Evolutionary conservation across 768 basidiomycete species (phyloP), one percentile per base, ranked within the genome.

Genomic region (Ephemerocybe angulata): DNA sequence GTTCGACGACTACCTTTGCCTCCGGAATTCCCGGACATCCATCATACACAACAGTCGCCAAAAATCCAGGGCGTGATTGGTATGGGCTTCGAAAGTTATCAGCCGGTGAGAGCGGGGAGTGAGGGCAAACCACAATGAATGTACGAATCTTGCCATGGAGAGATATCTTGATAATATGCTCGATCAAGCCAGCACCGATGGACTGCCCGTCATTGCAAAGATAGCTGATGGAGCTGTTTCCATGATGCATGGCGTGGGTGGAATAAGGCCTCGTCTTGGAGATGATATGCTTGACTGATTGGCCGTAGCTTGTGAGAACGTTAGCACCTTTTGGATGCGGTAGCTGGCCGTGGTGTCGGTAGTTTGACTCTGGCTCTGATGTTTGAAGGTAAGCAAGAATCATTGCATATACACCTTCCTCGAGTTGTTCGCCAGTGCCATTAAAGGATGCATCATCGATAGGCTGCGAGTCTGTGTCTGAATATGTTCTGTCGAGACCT

Each of bases 241-340:
- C 60, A 28, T 30, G 48, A 22, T 59, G 56, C 35, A 37, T 49
- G 2, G 24, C 15, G 41, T 40, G 50, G 1, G 53, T 52, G 15
- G 58, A 57, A 11, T 60, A 62, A 22, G n/a, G 25, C 38, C 52
- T 28, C n/a, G 22, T 48, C 25, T 52, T 49, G 50, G 33, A 35
- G 17, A 35, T 54, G 52, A 19, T 21, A 35, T 38, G 58, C 41
- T 6, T 54, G 50, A 38, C 6, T 24, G 13, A 52, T 25, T 48
- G 28, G 13, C 52, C 57, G 22, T 35, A 28, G 29, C 30, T 27
- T 11, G 60, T 31, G 35, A 56, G 50, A 19, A 61, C 49, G 12
- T 46, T n/a, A 21, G 58, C 54, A 41, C 54, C 43, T 5, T n/a
- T 7, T 5, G 60, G 55, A 54, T 61, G 60, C 25, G 60, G 60